These are phyloP conservation scores for Stemphylium beticola DNA, from an alignment of 2,329 filamentous ascomycete species.

Conservation along the genomic window DNA sequence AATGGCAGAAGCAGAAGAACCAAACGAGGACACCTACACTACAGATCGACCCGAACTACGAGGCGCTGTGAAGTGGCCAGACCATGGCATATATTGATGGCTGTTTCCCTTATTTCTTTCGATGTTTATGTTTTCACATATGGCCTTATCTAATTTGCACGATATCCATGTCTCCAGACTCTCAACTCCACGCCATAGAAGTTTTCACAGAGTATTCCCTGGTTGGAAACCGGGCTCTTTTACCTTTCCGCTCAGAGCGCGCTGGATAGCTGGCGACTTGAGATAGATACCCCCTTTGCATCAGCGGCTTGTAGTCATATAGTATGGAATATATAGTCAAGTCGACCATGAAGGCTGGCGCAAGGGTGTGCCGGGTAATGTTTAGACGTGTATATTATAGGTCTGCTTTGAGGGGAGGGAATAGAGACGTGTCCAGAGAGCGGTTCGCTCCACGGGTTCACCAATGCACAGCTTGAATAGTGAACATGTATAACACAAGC, in stretches of 20 bases:
- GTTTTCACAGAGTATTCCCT: conserved; percentile 9
- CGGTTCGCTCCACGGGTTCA: not conserved
- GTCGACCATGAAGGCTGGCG: conserved; percentile 1
- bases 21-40: conserved; percentile 47
- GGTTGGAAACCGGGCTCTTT: conserved; percentile 13
- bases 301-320: conserved; percentile 21
- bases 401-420: not conserved
- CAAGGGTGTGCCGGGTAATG: conserved; percentile 3
- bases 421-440: not conserved
- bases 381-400: not conserved
- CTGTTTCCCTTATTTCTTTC: conserved; percentile 27
- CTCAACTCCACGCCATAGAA: conserved; percentile 16
- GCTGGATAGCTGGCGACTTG: conserved; percentile 19
- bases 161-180: conserved; percentile 21
- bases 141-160: conserved; percentile 30
- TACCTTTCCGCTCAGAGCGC: conserved; percentile 11
- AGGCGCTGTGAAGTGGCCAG: conserved; percentile 28
- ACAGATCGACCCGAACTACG: conserved; percentile 46
- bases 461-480: not conserved
- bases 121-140: conserved; percentile 33
- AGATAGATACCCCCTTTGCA: conserved; percentile 31
- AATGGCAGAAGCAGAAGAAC: conserved; percentile 62
- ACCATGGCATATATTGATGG: conserved; percentile 7
- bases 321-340: conserved; percentile 22
- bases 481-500: conserved; percentile 9